A percentile compares a stretch with the other conserved stretches of the same genome.
Evolutionary conservation across 768 basidiomycete genomes (phyloP).

Genomic region (Tremella mesenterica): DNA sequence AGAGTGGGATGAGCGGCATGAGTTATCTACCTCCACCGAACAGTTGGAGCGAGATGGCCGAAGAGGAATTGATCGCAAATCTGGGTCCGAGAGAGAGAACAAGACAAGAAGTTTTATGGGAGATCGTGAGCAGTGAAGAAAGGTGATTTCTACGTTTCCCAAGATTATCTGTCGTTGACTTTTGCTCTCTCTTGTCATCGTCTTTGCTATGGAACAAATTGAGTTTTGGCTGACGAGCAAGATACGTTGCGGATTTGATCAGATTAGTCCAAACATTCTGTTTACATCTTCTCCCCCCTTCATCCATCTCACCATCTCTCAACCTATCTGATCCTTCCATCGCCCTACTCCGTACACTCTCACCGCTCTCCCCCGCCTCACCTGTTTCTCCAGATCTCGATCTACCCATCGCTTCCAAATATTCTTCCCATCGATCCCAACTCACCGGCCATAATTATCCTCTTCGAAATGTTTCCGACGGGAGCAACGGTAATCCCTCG

Average conservation of each 20-base stretch:
- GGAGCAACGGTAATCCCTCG: too few relatives aligned
- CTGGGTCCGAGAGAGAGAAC: constrained; percentile 89
- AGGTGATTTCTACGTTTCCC: constrained; percentile 50
- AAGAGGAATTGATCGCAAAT: constrained; percentile 86
- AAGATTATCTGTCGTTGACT: neutral
- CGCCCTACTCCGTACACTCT: constrained; percentile 17
- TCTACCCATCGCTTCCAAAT: constrained; percentile 82
- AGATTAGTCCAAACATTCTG: constrained; percentile 93
- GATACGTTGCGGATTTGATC: constrained; percentile 82
- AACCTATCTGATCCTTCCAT: constrained; percentile 17
- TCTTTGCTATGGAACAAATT: too few relatives aligned
- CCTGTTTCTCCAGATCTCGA: constrained; percentile 58
- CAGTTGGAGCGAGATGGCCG: constrained; percentile 84
- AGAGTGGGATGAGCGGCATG: neutral
- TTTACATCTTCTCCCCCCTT: constrained; percentile 79
- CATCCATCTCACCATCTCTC: constrained; percentile 46
- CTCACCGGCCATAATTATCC: neutral
- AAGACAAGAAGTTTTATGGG: constrained; percentile 90
- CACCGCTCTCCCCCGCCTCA: constrained; percentile 49
- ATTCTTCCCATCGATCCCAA: constrained; percentile 50
- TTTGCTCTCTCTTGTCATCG: too few relatives aligned
- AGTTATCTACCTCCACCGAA: constrained; percentile 31
- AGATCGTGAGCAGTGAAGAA: constrained; percentile 93
- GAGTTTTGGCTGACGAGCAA: too few relatives aligned
- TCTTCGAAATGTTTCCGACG: constrained; percentile 7